Percentiles rank a stretch among this genome's conserved stretches.
These are phyloP conservation scores for Erythrobasidium hasegawianum DNA, from an alignment of 1,284 basidiomycete genomes.

Conservation along the genomic window DNA sequence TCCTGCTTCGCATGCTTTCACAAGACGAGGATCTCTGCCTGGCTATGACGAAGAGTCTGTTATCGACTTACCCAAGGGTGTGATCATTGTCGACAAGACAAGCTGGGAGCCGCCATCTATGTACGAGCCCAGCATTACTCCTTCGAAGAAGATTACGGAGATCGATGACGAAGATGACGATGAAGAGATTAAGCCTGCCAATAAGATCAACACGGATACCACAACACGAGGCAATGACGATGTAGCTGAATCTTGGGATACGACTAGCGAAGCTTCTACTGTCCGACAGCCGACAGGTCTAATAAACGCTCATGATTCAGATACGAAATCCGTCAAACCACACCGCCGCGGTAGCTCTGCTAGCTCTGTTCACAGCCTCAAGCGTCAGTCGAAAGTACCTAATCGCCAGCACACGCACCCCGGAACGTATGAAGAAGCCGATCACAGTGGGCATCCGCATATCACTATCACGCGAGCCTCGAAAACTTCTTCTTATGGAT, in stretches of 20 bases:
- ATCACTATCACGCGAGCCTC: background rate
- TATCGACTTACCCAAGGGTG: background rate
- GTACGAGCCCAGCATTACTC: background rate
- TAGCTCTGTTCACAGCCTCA: background rate
- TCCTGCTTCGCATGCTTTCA: background rate
- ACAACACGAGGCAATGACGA: too few species aligned
- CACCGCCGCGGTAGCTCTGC: background rate
- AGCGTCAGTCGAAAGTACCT: background rate
- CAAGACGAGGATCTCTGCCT: background rate
- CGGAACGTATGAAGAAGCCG: background rate
- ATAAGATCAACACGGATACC: too few species aligned
- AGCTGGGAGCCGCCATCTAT: background rate
- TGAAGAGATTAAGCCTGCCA: background rate
- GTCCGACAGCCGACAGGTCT: background rate
- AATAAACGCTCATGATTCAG: background rate
- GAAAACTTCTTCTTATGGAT: background rate
- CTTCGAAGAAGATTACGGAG: background rate
- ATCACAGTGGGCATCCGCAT: background rate
- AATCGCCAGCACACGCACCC: background rate
- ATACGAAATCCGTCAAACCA: background rate
- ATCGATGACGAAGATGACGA: background rate
- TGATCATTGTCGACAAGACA: background rate
- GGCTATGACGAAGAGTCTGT: conserved; percentile 1
- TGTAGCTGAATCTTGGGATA: background rate
- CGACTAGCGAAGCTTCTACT: background rate